Percentiles rank a stretch among this genome's conserved stretches.
phyloP scores from a whole-genome alignment of 139 green algal species.

The Penium margaritaceum region DNA sequence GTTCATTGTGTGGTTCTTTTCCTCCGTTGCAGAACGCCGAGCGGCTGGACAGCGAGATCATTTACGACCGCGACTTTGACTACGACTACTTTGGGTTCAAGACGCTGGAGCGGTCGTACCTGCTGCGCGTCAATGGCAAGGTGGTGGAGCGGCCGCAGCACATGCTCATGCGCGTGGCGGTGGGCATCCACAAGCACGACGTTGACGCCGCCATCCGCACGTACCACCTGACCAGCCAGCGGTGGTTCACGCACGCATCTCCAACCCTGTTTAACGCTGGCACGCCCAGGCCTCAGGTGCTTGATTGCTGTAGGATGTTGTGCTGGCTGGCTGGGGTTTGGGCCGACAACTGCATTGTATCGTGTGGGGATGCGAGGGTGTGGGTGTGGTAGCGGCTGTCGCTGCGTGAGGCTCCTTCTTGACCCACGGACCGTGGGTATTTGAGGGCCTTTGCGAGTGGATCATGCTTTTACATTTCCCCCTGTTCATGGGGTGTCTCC shows the following conservation, averaged over 20 bases:
- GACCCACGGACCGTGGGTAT: no score
- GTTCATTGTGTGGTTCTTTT: no score
- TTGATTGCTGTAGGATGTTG: no score
- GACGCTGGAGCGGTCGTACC: slow-evolving; percentile 97
- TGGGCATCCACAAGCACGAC: slow-evolving; percentile 87
- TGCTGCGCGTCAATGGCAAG: slow-evolving; percentile 79
- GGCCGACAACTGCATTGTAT: neutral
- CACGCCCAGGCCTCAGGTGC: slow-evolving; percentile 62
- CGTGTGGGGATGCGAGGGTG: neutral
- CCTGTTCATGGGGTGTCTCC: neutral
- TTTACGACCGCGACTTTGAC: slow-evolving; percentile 98
- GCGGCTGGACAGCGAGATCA: slow-evolving; percentile 86
- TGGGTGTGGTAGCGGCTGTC: no score
- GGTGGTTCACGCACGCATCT: slow-evolving; percentile 82
- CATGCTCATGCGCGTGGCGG: slow-evolving; percentile 96
- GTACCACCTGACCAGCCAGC: slow-evolving; percentile 53
- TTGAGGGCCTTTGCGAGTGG: no score
- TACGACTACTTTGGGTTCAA: slow-evolving; percentile 99
- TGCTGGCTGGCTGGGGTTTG: neutral
- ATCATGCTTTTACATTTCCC: no score
- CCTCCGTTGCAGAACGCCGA: slow-evolving; percentile 65
- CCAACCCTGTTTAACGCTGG: slow-evolving; percentile 97
- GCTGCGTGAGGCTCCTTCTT: no score
- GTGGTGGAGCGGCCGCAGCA: slow-evolving; percentile 96
- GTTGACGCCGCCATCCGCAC: slow-evolving; percentile 58